Evolutionary conservation across 179 eudicot species (phyloP).

Genomic region (Spinacia oleracea): DNA sequence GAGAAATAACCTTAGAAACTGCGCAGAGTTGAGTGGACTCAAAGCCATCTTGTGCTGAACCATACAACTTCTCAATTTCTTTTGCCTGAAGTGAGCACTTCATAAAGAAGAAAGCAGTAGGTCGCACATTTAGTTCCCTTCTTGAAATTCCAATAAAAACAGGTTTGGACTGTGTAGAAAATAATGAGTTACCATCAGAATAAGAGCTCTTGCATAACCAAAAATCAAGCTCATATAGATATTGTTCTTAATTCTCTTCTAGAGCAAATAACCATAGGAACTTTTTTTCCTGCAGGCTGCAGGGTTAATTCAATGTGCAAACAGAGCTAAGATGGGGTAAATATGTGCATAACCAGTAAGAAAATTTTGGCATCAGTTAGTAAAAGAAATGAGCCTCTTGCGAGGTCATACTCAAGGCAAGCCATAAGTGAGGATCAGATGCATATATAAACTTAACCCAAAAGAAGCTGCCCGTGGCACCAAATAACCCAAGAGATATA

Average conservation of each 20-base stretch:
- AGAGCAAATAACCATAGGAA: background rate
- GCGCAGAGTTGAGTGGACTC: slow-evolving; percentile 83
- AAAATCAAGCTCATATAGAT: background rate
- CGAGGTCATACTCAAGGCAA: slow-evolving; percentile 5
- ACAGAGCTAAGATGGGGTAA: background rate
- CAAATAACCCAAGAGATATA: background rate
- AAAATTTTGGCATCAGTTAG: background rate
- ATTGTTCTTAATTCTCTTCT: background rate
- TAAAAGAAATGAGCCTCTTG: background rate
- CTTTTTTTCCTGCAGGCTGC: background rate
- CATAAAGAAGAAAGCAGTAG: slow-evolving; percentile 89
- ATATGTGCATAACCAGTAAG: background rate
- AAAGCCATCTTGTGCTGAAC: slow-evolving; percentile 81
- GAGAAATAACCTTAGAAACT: slow-evolving; percentile 57
- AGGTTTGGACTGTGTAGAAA: slow-evolving; percentile 56
- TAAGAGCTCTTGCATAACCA: background rate
- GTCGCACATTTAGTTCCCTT: slow-evolving; percentile 82
- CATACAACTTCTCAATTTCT: slow-evolving; percentile 68
- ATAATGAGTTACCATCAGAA: slow-evolving; percentile 12
- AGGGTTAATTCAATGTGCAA: background rate
- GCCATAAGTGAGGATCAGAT: background rate
- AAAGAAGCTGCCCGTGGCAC: background rate
- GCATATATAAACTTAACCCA: background rate
- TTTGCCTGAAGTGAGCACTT: slow-evolving; percentile 67
- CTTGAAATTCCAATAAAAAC: slow-evolving; percentile 80